Conservation (phyloP, 108 stramenopile genomes). For the Cyclostephanos tholiformis region DNA sequence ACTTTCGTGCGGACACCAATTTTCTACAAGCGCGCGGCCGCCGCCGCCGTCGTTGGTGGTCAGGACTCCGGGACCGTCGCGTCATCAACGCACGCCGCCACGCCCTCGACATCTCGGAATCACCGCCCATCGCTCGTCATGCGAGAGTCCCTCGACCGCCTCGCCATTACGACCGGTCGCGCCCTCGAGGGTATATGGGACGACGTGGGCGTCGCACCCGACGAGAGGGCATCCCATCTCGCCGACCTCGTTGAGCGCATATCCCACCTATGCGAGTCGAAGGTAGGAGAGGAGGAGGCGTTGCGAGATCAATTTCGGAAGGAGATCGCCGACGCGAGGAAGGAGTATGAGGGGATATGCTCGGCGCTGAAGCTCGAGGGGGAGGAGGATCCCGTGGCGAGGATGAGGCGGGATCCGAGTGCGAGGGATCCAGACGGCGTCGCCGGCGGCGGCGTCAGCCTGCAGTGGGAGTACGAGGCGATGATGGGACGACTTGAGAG, state of each 20-base stretch:
- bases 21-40: conserved; percentile 1
- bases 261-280: conserved; percentile 66
- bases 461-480: conserved; percentile 69
- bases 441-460: conserved; percentile 27
- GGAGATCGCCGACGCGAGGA: conserved; percentile 64
- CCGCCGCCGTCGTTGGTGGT: background rate
- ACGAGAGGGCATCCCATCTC: conserved; percentile 79
- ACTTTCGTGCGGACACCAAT: conserved; percentile 21
- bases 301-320: conserved; percentile 82
- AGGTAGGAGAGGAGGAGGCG: conserved; percentile 69
- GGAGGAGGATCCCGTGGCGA: conserved; percentile 28
- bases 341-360: conserved; percentile 55
- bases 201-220: conserved; percentile 76
- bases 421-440: background rate
- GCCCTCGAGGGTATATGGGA: conserved; percentile 84
- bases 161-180: conserved; percentile 66
- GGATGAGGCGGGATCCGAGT: conserved; percentile 46
- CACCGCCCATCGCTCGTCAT: conserved; percentile 30
- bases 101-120: conserved; percentile 5
- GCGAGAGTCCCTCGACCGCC: conserved; percentile 26
- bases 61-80: background rate
- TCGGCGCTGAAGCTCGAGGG: conserved; percentile 53
- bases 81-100: background rate
- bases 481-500: conserved; percentile 63
- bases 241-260: conserved; percentile 70